Evolutionary conservation across 2,329 filamentous ascomycete species (phyloP).

Genomic region (Drechslerella coelobrocha): DNA sequence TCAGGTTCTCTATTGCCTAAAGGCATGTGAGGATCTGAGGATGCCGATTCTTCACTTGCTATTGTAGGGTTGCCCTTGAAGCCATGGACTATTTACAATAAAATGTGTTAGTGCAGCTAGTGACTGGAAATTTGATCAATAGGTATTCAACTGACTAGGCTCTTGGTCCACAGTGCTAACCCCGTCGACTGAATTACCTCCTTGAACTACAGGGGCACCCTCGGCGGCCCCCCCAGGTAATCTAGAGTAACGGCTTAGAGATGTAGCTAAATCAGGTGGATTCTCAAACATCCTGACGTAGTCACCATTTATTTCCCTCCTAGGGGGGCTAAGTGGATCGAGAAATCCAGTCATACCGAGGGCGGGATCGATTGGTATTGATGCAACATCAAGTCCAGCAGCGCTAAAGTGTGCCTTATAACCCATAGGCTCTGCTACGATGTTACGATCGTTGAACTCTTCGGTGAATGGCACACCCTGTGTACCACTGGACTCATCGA

Average conservation of each 20-base stretch:
- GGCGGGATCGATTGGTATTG: conserved; percentile 50
- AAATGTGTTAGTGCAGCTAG: neutral
- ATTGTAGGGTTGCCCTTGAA: conserved; percentile 34
- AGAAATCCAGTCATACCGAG: conserved; percentile 23
- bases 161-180: conserved; percentile 14
- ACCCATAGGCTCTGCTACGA: conserved; percentile 19
- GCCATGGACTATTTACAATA: conserved; percentile 27
- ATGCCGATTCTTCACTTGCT: conserved; percentile 1
- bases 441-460: conserved; percentile 44
- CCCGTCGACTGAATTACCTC: conserved; percentile 1
- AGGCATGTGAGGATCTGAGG: neutral
- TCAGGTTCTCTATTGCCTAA: neutral
- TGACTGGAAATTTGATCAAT: neutral
- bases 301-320: conserved; percentile 25
- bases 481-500: conserved; percentile 11
- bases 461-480: conserved; percentile 14
- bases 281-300: conserved; percentile 46
- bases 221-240: conserved; percentile 2
- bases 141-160: conserved; percentile 4
- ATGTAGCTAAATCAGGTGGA: conserved; percentile 36
- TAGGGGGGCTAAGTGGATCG: conserved; percentile 6
- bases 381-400: conserved; percentile 31
- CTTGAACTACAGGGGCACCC: neutral
- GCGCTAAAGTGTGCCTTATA: conserved; percentile 45
- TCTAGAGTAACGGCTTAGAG: conserved; percentile 17